Evolutionary conservation across 257 asterid species (phyloP).

Genomic region (Solanum chaucha): DNA sequence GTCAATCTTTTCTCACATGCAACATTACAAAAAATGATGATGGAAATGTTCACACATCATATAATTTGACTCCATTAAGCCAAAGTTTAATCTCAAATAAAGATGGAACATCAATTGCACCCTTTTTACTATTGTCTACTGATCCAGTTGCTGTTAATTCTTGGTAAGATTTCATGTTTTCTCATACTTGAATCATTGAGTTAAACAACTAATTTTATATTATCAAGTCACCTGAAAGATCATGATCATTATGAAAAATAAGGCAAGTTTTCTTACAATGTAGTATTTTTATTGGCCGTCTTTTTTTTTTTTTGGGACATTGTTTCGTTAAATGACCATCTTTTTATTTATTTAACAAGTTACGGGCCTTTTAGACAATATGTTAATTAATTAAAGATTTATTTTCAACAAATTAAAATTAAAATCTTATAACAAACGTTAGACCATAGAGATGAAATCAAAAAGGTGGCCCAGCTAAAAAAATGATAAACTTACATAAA

Average conservation of each 20-base stretch:
- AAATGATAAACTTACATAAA: neutral
- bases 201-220: neutral
- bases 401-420: neutral
- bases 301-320: too few species aligned
- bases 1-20: slow-evolving; percentile 2
- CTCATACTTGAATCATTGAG: neutral
- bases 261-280: too few species aligned
- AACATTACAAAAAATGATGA: neutral
- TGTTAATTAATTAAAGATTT: neutral
- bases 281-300: too few species aligned
- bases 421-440: neutral
- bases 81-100: neutral
- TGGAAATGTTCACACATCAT: neutral
- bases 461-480: neutral
- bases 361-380: too few species aligned
- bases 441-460: neutral
- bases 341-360: too few species aligned
- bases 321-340: too few species aligned
- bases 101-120: neutral
- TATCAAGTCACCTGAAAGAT: neutral
- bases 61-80: neutral
- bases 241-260: too few species aligned
- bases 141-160: neutral
- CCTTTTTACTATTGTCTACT: rapidly evolving
- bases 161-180: neutral